Base-by-base conservation (phyloP, 805 yeast species). In the Metschnikowia bowlesiae region DNA sequence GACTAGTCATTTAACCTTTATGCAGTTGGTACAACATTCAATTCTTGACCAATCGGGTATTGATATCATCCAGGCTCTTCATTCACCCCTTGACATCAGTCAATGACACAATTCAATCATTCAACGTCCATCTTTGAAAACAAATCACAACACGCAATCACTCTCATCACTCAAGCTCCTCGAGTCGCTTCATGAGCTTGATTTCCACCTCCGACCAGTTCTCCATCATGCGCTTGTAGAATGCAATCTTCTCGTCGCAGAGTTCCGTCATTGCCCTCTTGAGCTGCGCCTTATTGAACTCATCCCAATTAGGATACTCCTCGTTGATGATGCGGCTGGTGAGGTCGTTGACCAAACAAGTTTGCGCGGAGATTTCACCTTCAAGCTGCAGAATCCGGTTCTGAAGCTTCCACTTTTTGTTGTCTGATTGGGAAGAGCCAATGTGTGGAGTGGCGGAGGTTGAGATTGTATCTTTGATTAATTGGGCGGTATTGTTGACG, bases 211-310 rank as follows among this genome's bases (percentile, higher is more conserved):
- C 78, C 32, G 79, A 76, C 96, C 96, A 89, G 52, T 83, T 83
- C 22, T 79, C 79, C 47, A 86, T 79, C 63, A 89, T 73, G 28
- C 78, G 79, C 52, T 79, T 76, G 67, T 86, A 92, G 62, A 87
- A 89, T 29, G 78, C 76, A 49, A 88, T 82, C 66, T 92, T 87
- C 53, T 81, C 82, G 56, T 86, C 87, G 45, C 96, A 87, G 51
- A 92, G 72, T n/a, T 79, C 78, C 8, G 81, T 71, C 69, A 92
- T 75, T 1, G 95, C 79, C 31, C 77, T 75, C 61, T 85, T 84
- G 64, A 91, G 75, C 67, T 92, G 97, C 35, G 76, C 74, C 31
- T 88, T 81, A 67, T 90, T 90, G 54, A 89, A 86, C 26, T 75
- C 77, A 59, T 92, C 96, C 75, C 95, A 92, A 54, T 84, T 69